Percentiles rank a stretch among this genome's conserved stretches.
phyloP scores from a whole-genome alignment of 495 filamentous ascomycete genomes.

The Neurospora intermedia region DNA sequence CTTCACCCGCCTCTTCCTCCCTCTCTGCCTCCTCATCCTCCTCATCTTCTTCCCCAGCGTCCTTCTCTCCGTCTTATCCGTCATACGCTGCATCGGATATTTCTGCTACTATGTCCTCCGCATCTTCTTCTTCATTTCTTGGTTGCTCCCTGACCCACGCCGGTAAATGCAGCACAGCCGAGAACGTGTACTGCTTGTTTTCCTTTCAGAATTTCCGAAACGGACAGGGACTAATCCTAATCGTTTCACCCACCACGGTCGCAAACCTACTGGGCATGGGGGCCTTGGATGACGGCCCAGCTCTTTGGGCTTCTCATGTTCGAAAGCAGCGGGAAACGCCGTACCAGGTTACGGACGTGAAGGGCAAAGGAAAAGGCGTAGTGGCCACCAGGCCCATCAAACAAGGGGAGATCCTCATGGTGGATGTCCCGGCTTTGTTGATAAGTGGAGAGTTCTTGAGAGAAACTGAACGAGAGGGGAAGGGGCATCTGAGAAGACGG shows the following conservation, averaged over 20 bases:
- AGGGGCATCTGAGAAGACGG: conserved; percentile 19
- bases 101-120: no score
- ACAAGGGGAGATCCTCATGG: conserved; percentile 28
- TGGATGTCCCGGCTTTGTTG: conserved; percentile 26
- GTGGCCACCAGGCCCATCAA: conserved; percentile 24
- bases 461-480: neutral
- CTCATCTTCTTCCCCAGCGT: no score
- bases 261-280: neutral
- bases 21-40: no score
- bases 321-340: no score
- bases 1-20: no score
- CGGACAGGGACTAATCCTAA: conserved; percentile 19
- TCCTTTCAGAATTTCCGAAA: conserved; percentile 21
- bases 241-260: conserved; percentile 14
- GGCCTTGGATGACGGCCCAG: no score
- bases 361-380: conserved; percentile 27
- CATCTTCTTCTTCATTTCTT: no score
- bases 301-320: no score
- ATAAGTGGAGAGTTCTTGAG: conserved; percentile 24
- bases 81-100: no score
- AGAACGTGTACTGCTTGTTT: conserved; percentile 24
- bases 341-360: conserved; percentile 18
- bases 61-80: no score
- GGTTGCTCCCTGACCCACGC: no score
- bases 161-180: neutral